Conservation (phyloP, 1,284 basidiomycete species). For the Tilletia caries region DNA sequence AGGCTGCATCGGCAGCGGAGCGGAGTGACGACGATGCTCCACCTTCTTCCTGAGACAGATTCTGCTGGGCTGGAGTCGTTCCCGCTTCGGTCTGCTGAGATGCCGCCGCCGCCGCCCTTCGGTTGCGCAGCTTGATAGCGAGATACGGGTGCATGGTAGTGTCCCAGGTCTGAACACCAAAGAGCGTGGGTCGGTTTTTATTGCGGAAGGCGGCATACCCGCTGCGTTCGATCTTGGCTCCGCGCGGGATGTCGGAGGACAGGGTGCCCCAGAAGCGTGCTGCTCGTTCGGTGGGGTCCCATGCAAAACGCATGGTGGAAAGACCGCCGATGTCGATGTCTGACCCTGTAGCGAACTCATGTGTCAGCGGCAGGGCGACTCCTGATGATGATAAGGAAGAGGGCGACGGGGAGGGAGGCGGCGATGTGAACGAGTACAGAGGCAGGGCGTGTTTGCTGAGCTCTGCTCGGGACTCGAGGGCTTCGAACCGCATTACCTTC, state of each 20-base stretch:
- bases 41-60: too few species aligned
- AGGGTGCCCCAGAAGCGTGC: slow-evolving; percentile 53
- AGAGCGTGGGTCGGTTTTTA: slow-evolving; percentile 65
- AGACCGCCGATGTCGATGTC: slow-evolving; percentile 80
- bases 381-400: not conserved
- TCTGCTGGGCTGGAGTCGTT: not conserved
- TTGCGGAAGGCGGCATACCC: slow-evolving; percentile 74
- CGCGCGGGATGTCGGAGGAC: slow-evolving; percentile 51
- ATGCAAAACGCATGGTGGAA: slow-evolving; percentile 59
- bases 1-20: not conserved
- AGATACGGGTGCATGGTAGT: slow-evolving; percentile 74
- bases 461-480: slow-evolving; percentile 27
- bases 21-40: not conserved
- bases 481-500: slow-evolving; percentile 49
- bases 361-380: not conserved
- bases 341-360: slow-evolving; percentile 66
- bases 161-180: slow-evolving; percentile 77
- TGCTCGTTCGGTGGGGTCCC: slow-evolving; percentile 33
- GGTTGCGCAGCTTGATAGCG: slow-evolving; percentile 67
- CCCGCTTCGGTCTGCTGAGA: too few species aligned
- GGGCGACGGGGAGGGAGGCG: too few species aligned
- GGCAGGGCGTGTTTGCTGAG: slow-evolving; percentile 30
- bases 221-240: slow-evolving; percentile 53
- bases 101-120: slow-evolving; percentile 1
- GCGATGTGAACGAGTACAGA: slow-evolving; percentile 42